Percentiles rank a stretch among this genome's conserved stretches.
These are phyloP conservation scores for Wickerhamomyces mucosus DNA, from an alignment of 805 yeast species.

Conservation along the genomic window DNA sequence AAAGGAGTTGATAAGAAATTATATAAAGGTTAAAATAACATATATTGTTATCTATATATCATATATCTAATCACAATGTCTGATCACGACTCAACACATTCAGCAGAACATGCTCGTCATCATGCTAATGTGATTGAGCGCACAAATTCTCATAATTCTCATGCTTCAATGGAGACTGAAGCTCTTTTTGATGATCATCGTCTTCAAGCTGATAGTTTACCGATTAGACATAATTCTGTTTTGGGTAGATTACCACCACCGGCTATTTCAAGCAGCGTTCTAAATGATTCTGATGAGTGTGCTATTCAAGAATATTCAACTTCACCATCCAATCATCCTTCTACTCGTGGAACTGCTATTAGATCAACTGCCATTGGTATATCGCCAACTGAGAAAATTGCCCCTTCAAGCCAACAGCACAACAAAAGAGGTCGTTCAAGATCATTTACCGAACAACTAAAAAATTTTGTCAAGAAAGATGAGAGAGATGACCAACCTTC, in stretches of 20 bases:
- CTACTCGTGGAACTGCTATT: conserved; percentile 6
- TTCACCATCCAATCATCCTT: conserved; percentile 1
- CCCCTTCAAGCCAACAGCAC: too few species aligned
- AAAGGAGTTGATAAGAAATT: too few species aligned
- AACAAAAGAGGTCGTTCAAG: conserved; percentile 17
- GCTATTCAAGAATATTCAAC: conserved; percentile 11
- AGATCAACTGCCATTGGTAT: too few species aligned
- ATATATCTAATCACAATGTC: conserved; percentile 12
- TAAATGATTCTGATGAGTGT: conserved; percentile 8
- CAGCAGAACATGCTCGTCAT: too few species aligned
- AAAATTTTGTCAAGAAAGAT: conserved; percentile 26
- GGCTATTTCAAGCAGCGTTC: conserved; percentile 6
- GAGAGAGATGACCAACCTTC: conserved; percentile 7
- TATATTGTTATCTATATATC: too few species aligned
- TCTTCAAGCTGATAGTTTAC: conserved; percentile 33
- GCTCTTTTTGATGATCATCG: conserved; percentile 41
- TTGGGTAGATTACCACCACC: conserved; percentile 13
- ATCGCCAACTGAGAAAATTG: background rate
- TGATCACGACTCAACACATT: conserved; percentile 19
- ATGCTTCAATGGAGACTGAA: conserved; percentile 29
- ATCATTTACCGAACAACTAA: conserved; percentile 32
- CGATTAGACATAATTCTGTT: conserved; percentile 20
- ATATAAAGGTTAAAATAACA: too few species aligned
- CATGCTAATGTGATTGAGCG: too few species aligned
- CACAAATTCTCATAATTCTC: conserved; percentile 9